Evolutionary conservation across 164 flowering plant species (phyloP).

Genomic region (Annona cherimola): DNA sequence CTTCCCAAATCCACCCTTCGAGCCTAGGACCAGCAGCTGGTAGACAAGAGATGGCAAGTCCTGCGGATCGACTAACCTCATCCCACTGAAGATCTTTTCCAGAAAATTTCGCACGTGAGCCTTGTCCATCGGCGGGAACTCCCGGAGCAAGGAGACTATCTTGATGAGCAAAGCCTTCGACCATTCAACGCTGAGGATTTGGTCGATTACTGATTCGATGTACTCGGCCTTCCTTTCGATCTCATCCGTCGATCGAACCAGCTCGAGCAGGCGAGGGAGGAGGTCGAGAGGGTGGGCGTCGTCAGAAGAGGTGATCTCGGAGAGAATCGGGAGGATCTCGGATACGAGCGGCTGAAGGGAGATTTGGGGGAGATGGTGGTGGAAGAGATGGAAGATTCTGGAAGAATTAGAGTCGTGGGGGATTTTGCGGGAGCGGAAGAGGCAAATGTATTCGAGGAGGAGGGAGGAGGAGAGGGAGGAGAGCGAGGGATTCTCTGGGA

Average conservation of each 20-base stretch:
- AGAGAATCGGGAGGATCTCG: conserved; percentile 28
- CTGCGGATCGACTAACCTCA: conserved; percentile 58
- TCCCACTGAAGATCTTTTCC: conserved; percentile 53
- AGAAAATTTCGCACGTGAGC: conserved; percentile 45
- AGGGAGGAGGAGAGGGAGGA: conserved; percentile 48
- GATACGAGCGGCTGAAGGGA: conserved; percentile 24
- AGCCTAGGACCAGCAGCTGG: conserved; percentile 67
- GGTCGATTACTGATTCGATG: conserved; percentile 39
- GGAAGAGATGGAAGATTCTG: conserved; percentile 40
- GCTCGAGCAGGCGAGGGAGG: conserved; percentile 42
- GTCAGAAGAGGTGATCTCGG: conserved; percentile 28
- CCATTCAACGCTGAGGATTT: conserved; percentile 44
- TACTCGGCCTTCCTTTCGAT: conserved; percentile 23
- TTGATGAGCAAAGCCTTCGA: conserved; percentile 56
- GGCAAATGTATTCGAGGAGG: conserved; percentile 36
- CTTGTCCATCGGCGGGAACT: conserved; percentile 45
- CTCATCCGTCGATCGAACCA: conserved; percentile 31
- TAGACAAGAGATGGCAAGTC: conserved; percentile 75
- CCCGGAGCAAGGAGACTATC: conserved; percentile 50
- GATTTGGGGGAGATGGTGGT: conserved; percentile 24
- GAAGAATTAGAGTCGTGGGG: conserved; percentile 49
- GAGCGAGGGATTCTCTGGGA: conserved; percentile 29
- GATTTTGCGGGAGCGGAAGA: conserved; percentile 47
- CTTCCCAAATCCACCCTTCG: conserved; percentile 62
- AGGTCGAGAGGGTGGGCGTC: conserved; percentile 58